Percentiles rank a stretch among this genome's conserved stretches.
phyloP scores from a whole-genome alignment of 2,329 filamentous ascomycete genomes.

The Xylariaceae sp. region DNA sequence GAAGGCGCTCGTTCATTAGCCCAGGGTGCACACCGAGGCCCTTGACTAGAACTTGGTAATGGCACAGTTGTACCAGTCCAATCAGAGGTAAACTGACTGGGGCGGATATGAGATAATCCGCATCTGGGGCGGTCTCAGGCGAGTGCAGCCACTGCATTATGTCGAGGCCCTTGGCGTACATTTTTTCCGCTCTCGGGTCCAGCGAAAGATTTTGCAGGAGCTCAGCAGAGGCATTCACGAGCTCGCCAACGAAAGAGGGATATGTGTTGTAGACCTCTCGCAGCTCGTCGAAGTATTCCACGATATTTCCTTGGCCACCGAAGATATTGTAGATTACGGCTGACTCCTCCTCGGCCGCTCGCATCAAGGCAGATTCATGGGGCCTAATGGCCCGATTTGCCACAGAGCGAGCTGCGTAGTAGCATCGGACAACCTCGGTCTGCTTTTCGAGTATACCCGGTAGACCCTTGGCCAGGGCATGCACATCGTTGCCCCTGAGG shows the following conservation, averaged over 20 bases:
- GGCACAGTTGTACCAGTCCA: constrained; percentile 88
- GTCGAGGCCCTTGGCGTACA: constrained; percentile 95
- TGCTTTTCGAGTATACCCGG: constrained; percentile 93
- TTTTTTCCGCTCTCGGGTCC: constrained; percentile 82
- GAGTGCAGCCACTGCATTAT: constrained; percentile 89
- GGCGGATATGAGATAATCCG: constrained; percentile 88
- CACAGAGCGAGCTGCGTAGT: constrained; percentile 82
- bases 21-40: constrained; percentile 84
- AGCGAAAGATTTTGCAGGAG: constrained; percentile 79
- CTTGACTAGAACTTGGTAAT: constrained; percentile 92
- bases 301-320: constrained; percentile 95
- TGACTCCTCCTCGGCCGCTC: constrained; percentile 75
- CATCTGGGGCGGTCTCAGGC: constrained; percentile 81
- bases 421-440: constrained; percentile 78
- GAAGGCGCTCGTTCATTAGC: constrained; percentile 74
- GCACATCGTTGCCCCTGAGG: constrained; percentile 91
- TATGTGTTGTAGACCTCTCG: constrained; percentile 88
- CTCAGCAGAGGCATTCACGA: constrained; percentile 73
- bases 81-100: constrained; percentile 95
- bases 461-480: constrained; percentile 75
- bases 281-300: constrained; percentile 98
- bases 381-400: constrained; percentile 80
- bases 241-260: constrained; percentile 79
- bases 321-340: constrained; percentile 91
- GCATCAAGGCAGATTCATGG: constrained; percentile 87